Evolutionary conservation across 2,329 filamentous ascomycete species (phyloP).

Genomic region (Diaporthe humulicola): DNA sequence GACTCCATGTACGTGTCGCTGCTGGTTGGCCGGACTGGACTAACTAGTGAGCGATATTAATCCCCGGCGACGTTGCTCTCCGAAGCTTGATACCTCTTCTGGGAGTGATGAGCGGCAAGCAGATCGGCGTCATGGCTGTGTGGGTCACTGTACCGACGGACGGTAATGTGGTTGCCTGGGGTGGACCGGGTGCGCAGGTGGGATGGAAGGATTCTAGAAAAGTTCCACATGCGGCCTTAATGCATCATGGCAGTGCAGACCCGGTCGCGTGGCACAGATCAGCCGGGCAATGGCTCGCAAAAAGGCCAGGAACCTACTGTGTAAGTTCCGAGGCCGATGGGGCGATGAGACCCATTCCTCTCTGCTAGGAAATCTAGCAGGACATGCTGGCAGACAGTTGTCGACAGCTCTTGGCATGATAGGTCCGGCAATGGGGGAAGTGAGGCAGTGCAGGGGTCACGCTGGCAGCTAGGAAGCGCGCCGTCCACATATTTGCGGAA

Average conservation of each 20-base stretch:
- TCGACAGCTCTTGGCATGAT: conserved; percentile 27
- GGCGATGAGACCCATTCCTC: neutral
- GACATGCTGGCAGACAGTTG: neutral
- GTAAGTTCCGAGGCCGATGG: neutral
- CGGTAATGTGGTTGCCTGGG: conserved; percentile 4
- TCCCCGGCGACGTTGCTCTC: neutral
- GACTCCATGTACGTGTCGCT: neutral
- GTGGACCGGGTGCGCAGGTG: conserved; percentile 8
- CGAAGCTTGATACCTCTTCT: neutral
- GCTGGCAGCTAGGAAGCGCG: conserved; percentile 9
- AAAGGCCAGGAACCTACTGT: neutral
- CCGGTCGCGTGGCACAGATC: conserved; percentile 15
- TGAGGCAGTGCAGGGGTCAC: conserved; percentile 38
- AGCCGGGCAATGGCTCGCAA: neutral
- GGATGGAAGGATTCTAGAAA: conserved; percentile 33
- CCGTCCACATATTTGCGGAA: neutral
- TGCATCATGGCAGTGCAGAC: conserved; percentile 14
- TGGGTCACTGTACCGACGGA: neutral
- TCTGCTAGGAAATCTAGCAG: neutral
- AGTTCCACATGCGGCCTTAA: conserved; percentile 20
- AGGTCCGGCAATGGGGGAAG: conserved; percentile 27
- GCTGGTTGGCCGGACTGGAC: neutral
- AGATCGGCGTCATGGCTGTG: conserved; percentile 24
- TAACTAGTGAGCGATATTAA: neutral
- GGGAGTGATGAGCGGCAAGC: neutral